Percentiles rank a stretch among this genome's conserved stretches.
phyloP scores from a whole-genome alignment of 2,329 filamentous ascomycete species.

The Endocalyx cinctus region DNA sequence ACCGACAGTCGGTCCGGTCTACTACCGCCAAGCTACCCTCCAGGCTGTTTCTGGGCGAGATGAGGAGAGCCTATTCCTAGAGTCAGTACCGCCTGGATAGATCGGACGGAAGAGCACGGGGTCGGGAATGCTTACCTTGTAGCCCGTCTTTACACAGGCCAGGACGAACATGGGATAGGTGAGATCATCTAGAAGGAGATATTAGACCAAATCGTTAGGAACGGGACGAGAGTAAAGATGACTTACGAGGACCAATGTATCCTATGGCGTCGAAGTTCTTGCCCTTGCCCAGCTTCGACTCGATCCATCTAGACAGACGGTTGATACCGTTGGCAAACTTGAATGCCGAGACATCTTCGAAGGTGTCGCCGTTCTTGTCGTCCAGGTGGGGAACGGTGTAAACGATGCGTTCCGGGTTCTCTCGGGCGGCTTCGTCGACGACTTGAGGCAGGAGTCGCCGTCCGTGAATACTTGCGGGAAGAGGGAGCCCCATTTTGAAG shows the following conservation, averaged over 20 bases:
- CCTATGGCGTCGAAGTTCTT: slow-evolving; percentile 18
- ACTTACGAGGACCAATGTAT: slow-evolving; percentile 18
- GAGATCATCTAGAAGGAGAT: slow-evolving; percentile 11
- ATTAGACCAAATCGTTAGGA: neutral
- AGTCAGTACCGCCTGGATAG: neutral
- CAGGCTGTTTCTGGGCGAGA: slow-evolving; percentile 17
- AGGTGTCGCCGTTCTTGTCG: slow-evolving; percentile 15
- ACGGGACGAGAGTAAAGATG: neutral
- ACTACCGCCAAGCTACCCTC: slow-evolving; percentile 17
- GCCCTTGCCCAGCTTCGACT: slow-evolving; percentile 12
- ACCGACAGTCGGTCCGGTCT: slow-evolving; percentile 16
- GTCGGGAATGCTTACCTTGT: slow-evolving; percentile 15
- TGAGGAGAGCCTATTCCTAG: slow-evolving; percentile 14
- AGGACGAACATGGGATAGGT: slow-evolving; percentile 18
- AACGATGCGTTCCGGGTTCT: slow-evolving; percentile 14
- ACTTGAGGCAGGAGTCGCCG: slow-evolving; percentile 18
- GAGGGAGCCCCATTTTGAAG: slow-evolving; percentile 12
- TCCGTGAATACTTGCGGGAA: slow-evolving; percentile 11
- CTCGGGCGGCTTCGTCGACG: slow-evolving; percentile 17
- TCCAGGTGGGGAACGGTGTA: slow-evolving; percentile 18
- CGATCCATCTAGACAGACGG: slow-evolving; percentile 15
- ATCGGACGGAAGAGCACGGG: too few species aligned
- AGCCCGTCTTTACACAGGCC: slow-evolving; percentile 19
- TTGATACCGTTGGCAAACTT: slow-evolving; percentile 19
- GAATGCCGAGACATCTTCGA: slow-evolving; percentile 16